Evolutionary conservation across 345 rosid genomes (phyloP), one percentile per base, ranked within the genome.

Genomic region (Pistacia vera): DNA sequence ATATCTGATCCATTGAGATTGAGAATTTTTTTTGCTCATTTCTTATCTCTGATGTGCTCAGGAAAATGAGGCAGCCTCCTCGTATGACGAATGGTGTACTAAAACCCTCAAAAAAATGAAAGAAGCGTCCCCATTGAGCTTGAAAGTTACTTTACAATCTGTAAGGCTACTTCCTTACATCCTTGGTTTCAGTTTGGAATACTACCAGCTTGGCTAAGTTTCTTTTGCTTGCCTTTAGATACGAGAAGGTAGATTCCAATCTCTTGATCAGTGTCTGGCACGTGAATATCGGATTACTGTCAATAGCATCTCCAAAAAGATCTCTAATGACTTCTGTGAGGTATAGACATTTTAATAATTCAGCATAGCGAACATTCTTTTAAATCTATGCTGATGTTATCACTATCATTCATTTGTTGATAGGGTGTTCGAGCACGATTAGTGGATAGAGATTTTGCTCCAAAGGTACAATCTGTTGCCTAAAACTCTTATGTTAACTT

Each of bases 111-210:
- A 75, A 73, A 89, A 90, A 75, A 76, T 92, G 70, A 88, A 88
- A 79, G 99, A 87, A 80, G 97, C 97, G 72, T 92, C 99, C 52
- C 99, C 99, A 52, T 67, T 96, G 85, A 91, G 97, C 91, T 88
- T 96, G 81, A 93, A 92, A 90, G 83, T 96, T 68, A 82, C 93
- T 58, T 81, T 93, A 70, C 89, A 75, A 87, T 92, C 97, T 8
- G 98, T 96, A 80, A 88, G 97, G 85, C 59, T 65, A 48, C 64
- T 69, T 30, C 60, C 36, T 61, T 55, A 22, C 20, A 44, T 51
- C 70, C 52, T 70, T 67, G 75, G 70, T 66, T 55, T 71, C 51
- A 41, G 52, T 77, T 73, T 25, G 22, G 20, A 22, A 66, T 36
- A 49, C 11, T 62, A 1, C 25, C 57, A 30, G 73, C 17, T 59